Evolutionary conservation across 2,329 filamentous ascomycete genomes (phyloP), one percentile per base, ranked within the genome.

Genomic region (Xylariaceae sp.): DNA sequence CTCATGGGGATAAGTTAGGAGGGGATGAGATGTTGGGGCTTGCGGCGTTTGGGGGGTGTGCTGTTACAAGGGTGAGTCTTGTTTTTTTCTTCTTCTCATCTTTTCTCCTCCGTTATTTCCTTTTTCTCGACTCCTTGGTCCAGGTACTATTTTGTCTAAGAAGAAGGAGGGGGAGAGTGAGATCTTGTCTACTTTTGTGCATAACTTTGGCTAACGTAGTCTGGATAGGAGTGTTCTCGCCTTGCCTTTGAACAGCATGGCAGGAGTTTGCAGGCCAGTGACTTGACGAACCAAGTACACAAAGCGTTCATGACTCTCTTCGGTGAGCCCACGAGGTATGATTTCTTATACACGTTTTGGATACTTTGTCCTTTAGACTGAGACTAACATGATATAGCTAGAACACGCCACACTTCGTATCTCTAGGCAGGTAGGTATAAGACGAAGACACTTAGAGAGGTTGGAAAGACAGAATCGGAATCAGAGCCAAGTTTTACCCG

Each of bases 231-330:
- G 73, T 96, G 89, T 71, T 97, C 93, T 17, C 83, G 90, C 53
- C 78, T 92, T 60, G 94, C 94, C 0, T 99, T 95, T 75, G 80
- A 84, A 67, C 89, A 92, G 73, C 90, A 87, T 70, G 93, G 94
- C 0, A 83, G 94, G 64, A 91, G 89, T 71, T 76, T 99, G 71
- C 94, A 97, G 77, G 94, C 94, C 0, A 92, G 89, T 66, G 94
- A 97, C 74, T 76, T 99, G 71, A 97, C 93, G 0, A 91, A 94
- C 15, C 88, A 96, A 75, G 89, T 99, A 8, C 88, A 96, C 69
- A 78, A 78, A 39, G 89, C 92, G 0, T 97, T 97, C 73, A 73
- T 89, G 68, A 85, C 86, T 61, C 73, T 96, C 15, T 88, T 97
- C 70, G 92, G 91, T 0, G 89, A 92, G 65, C 80, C 64, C 6